Evolutionary conservation across 2,329 filamentous ascomycete species (phyloP).

Genomic region (Paracamarosporium sp.): DNA sequence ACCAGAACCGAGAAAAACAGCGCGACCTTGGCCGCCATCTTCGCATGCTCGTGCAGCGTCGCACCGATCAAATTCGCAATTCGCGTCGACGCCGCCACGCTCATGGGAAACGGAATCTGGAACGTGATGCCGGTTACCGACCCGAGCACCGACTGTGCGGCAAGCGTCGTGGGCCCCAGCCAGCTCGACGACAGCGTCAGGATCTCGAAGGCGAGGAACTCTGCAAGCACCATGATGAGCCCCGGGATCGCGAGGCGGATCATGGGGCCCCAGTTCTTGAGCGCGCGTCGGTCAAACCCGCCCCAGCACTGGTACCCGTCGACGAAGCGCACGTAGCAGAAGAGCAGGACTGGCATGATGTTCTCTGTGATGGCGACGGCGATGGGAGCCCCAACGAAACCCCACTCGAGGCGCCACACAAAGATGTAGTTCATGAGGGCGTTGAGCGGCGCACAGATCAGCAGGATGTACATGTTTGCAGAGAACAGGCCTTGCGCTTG

Average conservation of each 20-base stretch:
- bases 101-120: slow-evolving; percentile 90
- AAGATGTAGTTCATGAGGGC: slow-evolving; percentile 81
- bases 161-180: slow-evolving; percentile 79
- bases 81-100: slow-evolving; percentile 85
- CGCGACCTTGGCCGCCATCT: slow-evolving; percentile 78
- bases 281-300: slow-evolving; percentile 73
- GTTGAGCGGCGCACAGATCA: slow-evolving; percentile 84
- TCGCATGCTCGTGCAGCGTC: slow-evolving; percentile 79
- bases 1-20: slow-evolving; percentile 71
- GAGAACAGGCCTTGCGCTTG: slow-evolving; percentile 89
- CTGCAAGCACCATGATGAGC: slow-evolving; percentile 91
- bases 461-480: slow-evolving; percentile 80
- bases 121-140: slow-evolving; percentile 82
- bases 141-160: slow-evolving; percentile 85
- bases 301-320: slow-evolving; percentile 81
- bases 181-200: slow-evolving; percentile 83
- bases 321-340: slow-evolving; percentile 75
- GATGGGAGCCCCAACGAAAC: slow-evolving; percentile 79
- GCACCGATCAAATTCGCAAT: slow-evolving; percentile 93
- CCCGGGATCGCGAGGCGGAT: slow-evolving; percentile 86
- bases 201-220: slow-evolving; percentile 92
- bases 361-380: slow-evolving; percentile 78
- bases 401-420: slow-evolving; percentile 66
- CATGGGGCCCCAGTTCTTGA: slow-evolving; percentile 83
- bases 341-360: slow-evolving; percentile 74